phyloP scores from a whole-genome alignment of 768 basidiomycete genomes.

The Boletus barrowsii region DNA sequence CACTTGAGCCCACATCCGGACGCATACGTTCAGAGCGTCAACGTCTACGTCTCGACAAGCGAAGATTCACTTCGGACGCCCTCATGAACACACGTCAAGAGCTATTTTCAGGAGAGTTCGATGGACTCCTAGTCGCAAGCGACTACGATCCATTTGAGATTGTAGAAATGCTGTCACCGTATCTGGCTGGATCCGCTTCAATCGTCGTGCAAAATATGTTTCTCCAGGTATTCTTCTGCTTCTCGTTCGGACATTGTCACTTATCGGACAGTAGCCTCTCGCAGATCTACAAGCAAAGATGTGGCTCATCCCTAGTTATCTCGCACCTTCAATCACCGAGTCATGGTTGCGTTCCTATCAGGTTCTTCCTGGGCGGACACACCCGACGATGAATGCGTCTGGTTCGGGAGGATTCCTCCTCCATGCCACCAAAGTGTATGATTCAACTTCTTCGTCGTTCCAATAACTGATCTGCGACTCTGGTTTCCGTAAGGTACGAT shows the following conservation, averaged over 20 bases:
- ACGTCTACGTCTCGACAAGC: constrained; percentile 67
- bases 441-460: neutral
- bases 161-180: constrained; percentile 67
- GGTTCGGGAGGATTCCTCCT: constrained; percentile 88
- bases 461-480: neutral
- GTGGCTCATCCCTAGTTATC: constrained; percentile 60
- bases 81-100: constrained; percentile 70
- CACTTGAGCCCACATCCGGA: constrained; percentile 55
- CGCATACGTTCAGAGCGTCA: constrained; percentile 71
- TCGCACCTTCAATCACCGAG: constrained; percentile 81
- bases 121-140: constrained; percentile 82
- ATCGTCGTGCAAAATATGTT: constrained; percentile 87
- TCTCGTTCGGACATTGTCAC: neutral
- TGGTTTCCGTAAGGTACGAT: constrained; percentile 48
- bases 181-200: constrained; percentile 80
- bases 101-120: constrained; percentile 83
- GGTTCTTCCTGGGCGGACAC: constrained; percentile 93
- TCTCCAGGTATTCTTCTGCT: constrained; percentile 50
- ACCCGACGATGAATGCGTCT: constrained; percentile 90
- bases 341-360: constrained; percentile 89
- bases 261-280: constrained; percentile 51
- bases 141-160: constrained; percentile 85
- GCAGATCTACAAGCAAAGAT: constrained; percentile 72
- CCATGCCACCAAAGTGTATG: constrained; percentile 81
- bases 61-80: constrained; percentile 64